Evolutionary conservation across 2,329 filamentous ascomycete species (phyloP), one percentile per base, ranked within the genome.

Genomic region (Chrysosphaeria jannelii): DNA sequence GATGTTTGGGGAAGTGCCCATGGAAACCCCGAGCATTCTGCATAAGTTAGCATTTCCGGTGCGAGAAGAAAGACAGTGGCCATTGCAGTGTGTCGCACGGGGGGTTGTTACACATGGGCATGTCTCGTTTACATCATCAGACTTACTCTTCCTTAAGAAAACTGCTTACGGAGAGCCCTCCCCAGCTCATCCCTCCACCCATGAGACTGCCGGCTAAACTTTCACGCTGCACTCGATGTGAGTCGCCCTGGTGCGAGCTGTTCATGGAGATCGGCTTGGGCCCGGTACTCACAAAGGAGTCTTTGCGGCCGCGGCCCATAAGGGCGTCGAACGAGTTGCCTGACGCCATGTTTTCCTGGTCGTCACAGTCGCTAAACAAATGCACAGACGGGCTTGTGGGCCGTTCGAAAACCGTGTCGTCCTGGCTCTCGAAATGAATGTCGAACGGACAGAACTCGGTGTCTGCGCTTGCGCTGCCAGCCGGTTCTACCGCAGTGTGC

Each of bases 101-200:
- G n/a, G n/a, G n/a, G n/a, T n/a, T n/a, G n/a, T n/a, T n/a, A n/a
- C n/a, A n/a, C n/a, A n/a, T n/a, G n/a, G n/a, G n/a, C n/a, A n/a
- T n/a, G n/a, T n/a, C n/a, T n/a, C n/a, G n/a, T n/a, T 13, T 20
- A 20, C 7, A 18, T 21, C 10, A 14, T 23, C 7, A 18, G 16
- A 51, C 81, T 64, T 64, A 97, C 85, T 97, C 85, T 49, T 97
- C 81, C 44, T 75, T 61, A 44, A 97, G 85, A 54, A 88, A 93
- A 39, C 81, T 93, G 31, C 81, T 81, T 33, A 93, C 75, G 6
- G 81, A 93, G 29, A 90, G 64, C 33, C 79, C 81, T 39, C 81
- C 81, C 79, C 81, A 97, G 46, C 79, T 91, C 67, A 90, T 78
- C 36, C 81, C 79, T n/a, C n/a, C n/a, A 31, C 66, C 70, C 47